Conservation (phyloP, 495 filamentous ascomycete species). For the Neurospora sp. region DNA sequence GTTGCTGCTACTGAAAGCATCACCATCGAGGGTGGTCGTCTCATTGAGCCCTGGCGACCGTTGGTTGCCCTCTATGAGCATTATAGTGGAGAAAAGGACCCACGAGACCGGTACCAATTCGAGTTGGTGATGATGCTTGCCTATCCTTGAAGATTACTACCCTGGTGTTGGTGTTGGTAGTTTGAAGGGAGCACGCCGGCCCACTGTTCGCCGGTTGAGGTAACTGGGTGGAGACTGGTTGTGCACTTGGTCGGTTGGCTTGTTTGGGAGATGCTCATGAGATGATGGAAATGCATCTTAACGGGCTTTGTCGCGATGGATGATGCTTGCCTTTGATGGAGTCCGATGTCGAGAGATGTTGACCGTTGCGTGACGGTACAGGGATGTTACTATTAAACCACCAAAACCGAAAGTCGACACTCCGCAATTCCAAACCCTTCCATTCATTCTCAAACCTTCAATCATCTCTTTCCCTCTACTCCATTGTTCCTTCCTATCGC, state of each 20-base stretch:
- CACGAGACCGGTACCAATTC: neutral
- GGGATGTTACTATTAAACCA: neutral
- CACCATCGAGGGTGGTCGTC: neutral
- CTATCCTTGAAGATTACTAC: neutral
- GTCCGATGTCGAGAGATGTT: neutral
- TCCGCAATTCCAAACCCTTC: neutral
- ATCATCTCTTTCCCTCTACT: neutral
- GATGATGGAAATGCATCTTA: neutral
- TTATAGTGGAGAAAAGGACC: neutral
- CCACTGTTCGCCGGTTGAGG: neutral
- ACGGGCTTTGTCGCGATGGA: neutral
- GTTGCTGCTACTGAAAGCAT: neutral
- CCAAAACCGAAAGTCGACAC: neutral
- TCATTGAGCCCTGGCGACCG: neutral
- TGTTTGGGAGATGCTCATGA: no score
- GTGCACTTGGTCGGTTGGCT: neutral
- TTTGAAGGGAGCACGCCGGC: neutral
- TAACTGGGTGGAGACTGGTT: neutral
- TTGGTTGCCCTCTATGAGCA: neutral
- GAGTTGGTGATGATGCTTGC: neutral
- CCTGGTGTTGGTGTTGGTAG: neutral
- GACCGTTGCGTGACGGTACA: neutral
- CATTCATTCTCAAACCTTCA: neutral
- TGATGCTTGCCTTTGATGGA: no score
- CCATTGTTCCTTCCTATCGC: no score